Evolutionary conservation across 176 grass and related monocot genomes (phyloP).

Genomic region (Oryza meyeriana): DNA sequence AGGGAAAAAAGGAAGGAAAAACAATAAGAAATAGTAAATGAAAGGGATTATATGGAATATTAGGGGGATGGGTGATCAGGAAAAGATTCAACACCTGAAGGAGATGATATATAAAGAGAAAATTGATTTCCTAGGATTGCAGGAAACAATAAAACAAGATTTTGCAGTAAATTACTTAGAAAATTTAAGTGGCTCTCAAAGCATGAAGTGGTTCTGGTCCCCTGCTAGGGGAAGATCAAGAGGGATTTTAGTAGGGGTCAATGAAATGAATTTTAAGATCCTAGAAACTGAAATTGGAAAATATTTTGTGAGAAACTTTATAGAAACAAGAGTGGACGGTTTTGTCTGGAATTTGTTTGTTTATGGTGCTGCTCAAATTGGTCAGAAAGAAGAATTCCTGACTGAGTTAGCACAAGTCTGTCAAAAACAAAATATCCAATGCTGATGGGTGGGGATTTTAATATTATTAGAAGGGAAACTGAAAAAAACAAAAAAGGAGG

Average conservation of each 20-base stretch:
- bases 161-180: accelerated
- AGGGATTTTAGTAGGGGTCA: neutral
- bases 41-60: neutral
- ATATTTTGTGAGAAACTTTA: accelerated
- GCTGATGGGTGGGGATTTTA: neutral
- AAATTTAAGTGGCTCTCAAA: no score
- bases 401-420: accelerated
- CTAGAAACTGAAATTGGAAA: accelerated
- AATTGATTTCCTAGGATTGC: neutral
- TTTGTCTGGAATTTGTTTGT: neutral
- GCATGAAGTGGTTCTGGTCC: neutral
- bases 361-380: neutral
- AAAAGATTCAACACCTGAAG: neutral
- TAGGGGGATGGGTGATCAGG: neutral
- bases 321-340: accelerated
- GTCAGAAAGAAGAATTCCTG: accelerated
- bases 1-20: no score
- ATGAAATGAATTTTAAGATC: accelerated
- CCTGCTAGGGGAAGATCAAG: neutral
- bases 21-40: no score
- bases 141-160: neutral
- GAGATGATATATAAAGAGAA: accelerated
- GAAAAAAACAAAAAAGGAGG: neutral
- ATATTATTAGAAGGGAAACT: neutral
- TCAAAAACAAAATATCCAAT: accelerated